Base-by-base conservation (phyloP, 139 green algal genomes). In the Haematococcus lacustris region DNA sequence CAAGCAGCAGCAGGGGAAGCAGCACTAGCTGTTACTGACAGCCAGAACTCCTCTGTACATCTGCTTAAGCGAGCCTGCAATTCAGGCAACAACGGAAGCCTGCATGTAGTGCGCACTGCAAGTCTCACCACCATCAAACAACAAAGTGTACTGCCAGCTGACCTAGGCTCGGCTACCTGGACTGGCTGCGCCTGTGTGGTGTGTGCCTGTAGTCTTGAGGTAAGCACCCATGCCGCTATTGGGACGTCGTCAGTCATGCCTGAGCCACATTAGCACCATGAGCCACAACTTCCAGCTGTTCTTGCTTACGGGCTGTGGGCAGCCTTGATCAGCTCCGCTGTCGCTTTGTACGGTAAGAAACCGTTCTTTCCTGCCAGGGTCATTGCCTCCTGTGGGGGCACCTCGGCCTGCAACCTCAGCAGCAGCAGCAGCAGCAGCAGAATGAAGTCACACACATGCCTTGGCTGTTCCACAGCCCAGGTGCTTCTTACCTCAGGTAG, bases 321-420 rank as follows among this genome's bases (percentile, higher is more conserved):
- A 26, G 78, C 50, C 35, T 75, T 73, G 40, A 91, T 89, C 21
- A 91, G 73, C 37, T 91, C 83, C 28, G 85, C 91, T 28, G 86
- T 82, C 0, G 91, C 66, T 60, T 85, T 87, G 82, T 97, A 97
- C 0, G 91, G 86, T 78, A 94, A 64, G 71, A 96, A 97, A 38
- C 91, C 91, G 33, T 87, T 78, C 38, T 86, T 78, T 21, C 91
- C 91, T 25, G 79, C 83, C 6, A 96, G 75, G 34, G 34, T 80
- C 83, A 96, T 88, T 33, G 88, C 40, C 6, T 73, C 68, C 74
- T 96, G 91, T 1, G 87, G 70, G 1, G 88, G 89, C 25, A 96
- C 53, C 79, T 96, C 91, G 0, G 71, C 87, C 90, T 93, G 86
- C 59, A 70, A 53, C 9, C 43, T 9, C 9, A 17, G 43, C 43